Base-by-base conservation (phyloP, 176 grass and related monocot genomes). In the Triticum turgidum region DNA sequence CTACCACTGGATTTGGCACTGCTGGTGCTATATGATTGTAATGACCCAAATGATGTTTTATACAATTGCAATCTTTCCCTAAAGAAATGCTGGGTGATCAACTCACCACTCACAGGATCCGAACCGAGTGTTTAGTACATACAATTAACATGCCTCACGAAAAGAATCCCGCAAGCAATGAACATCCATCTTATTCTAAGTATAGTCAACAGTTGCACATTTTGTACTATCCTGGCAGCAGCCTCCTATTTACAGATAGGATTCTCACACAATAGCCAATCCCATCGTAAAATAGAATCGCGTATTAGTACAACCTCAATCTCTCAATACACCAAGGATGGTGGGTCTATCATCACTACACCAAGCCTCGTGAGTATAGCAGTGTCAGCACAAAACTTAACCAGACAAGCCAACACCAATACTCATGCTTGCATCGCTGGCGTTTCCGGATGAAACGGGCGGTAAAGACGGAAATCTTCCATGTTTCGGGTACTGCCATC, bases 201-300 rank as follows among this genome's bases (percentile, higher is more conserved):
- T 75, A 74, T 65, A 65, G 18, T 61, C 44, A 75, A 51, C n/a
- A 77, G 38, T 13, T n/a, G 27, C 69, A 82, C 62, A 44, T 49
- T 69, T n/a, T 69, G 62, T 49, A 51, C 27, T 15, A n/a, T 51
- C 61, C 78, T 82, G 64, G 32, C 11, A 65, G 73, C 32, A 78
- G 9, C 33, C 78, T 90, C 79, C 79, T 86, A 90, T 83, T 65
- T 73, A 78, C 88, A 56, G 12, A 73, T 24, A 56, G 84, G 72
- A 56, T 33, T 42, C 29, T 45, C 79, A 33, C 27, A 63, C 32
- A 86, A 1, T 32, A 32, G 4, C 30, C 8, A 66, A 65, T 56
- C 65, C 71, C 32, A 58, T 58, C 41, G 42, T 25, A 41, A 90
- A 79, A 54, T 21, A 14, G 77, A 52, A 65, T 17, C 18, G 41